Evolutionary conservation across 805 yeast species (phyloP).

Genomic region (Pichia cabralensis): DNA sequence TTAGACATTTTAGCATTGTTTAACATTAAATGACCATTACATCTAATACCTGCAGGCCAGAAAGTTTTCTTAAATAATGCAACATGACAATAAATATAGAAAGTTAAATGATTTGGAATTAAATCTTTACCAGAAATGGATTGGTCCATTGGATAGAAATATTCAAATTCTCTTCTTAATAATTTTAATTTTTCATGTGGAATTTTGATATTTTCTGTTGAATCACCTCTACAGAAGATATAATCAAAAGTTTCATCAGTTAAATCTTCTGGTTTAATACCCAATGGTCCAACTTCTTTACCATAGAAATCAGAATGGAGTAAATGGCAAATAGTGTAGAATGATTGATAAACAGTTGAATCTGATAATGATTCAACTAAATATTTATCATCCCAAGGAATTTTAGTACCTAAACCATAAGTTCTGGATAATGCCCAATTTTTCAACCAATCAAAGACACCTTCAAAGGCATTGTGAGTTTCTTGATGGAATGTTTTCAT

Average conservation of each 20-base stretch:
- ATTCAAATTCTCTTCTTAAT: slow-evolving; percentile 90
- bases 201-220: slow-evolving; percentile 49
- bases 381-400: slow-evolving; percentile 95
- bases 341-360: slow-evolving; percentile 92
- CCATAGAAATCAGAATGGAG: slow-evolving; percentile 86
- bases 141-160: slow-evolving; percentile 89
- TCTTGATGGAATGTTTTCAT: slow-evolving; percentile 78
- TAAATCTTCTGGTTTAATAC: slow-evolving; percentile 72
- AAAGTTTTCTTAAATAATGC: slow-evolving; percentile 82
- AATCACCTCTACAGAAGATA: slow-evolving; percentile 52
- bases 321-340: slow-evolving; percentile 81
- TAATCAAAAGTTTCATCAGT: slow-evolving; percentile 91
- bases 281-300: slow-evolving; percentile 56
- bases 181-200: slow-evolving; percentile 55
- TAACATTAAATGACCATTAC: slow-evolving; percentile 89
- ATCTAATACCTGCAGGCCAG: slow-evolving; percentile 94
- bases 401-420: slow-evolving; percentile 87
- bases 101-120: slow-evolving; percentile 94
- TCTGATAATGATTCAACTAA: slow-evolving; percentile 93
- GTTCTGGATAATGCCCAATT: slow-evolving; percentile 98
- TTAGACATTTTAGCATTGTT: slow-evolving; percentile 98
- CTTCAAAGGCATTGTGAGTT: slow-evolving; percentile 85
- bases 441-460: slow-evolving; percentile 90
- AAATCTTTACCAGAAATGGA: slow-evolving; percentile 94
- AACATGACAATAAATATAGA: slow-evolving; percentile 86